Evolutionary conservation across 2,329 filamentous ascomycete genomes (phyloP), one percentile per base, ranked within the genome.

Genomic region (Arthrobotrys iridis): DNA sequence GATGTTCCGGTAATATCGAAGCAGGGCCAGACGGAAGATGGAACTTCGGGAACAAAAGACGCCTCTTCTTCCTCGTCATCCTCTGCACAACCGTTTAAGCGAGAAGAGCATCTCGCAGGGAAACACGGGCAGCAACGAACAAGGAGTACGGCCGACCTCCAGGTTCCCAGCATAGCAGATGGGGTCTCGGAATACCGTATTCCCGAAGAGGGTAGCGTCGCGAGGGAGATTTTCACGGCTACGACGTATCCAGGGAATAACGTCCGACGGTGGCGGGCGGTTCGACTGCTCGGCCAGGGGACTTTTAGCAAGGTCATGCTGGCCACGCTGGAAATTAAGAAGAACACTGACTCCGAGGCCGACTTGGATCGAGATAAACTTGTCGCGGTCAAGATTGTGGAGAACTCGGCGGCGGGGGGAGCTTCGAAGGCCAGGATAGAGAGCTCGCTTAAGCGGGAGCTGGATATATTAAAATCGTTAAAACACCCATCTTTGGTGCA

Each of bases 271-370:
- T 99, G 95, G 89, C 88, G 91, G 78, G 91, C 90, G 10, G 83
- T 99, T 40, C 90, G 91, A 71, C 84, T 90, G 77, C 86, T 99
- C 4, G 95, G 95, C 3, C 92, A 97, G 79, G 95, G 95, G 37
- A 97, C 95, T 0, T 99, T 99, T 82, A 97, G 93, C 81, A 92
- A 92, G 80, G 95, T 99, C 18, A 90, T 96, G 83, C 85, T 99
- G 43, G 95, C 93, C 3, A 96, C 93, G 8, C 93, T 91, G 79
- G 89, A 96, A 80, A 20, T 75, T 13, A 68, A 58, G 41, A 75
- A 75, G 48, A 86, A 88, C 41, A 82, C 84, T 8, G 81, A 85
- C 7, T 85, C 86, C 0, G 85, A 86, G 37, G 83, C 85, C 26
- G 83, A 84, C 35, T 85, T 88, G 52, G 85, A 91, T 77, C 88